Evolutionary conservation across 306 rosid species (phyloP).

Genomic region (Quercus variabilis): DNA sequence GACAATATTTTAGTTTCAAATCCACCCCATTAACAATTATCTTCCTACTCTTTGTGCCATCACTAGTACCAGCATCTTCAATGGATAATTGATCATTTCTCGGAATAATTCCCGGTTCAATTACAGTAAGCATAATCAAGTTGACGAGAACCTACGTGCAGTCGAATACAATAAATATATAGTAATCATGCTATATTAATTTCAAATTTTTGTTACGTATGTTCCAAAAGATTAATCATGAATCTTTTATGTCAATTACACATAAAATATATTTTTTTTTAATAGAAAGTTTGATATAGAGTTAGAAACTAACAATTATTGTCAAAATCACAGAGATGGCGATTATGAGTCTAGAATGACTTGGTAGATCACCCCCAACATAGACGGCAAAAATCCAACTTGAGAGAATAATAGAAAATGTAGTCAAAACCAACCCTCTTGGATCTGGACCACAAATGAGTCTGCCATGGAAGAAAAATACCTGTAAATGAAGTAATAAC

Average conservation of each 20-base stretch:
- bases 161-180: background rate
- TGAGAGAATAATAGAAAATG: constrained; percentile 29
- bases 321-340: constrained; percentile 15
- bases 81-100: constrained; percentile 19
- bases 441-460: constrained; percentile 36
- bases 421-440: constrained; percentile 28
- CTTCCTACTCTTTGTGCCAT: constrained; percentile 14
- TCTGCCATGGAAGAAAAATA: constrained; percentile 39
- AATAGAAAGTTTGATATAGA: too few species aligned
- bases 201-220: too few species aligned
- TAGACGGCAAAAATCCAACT: constrained; percentile 32
- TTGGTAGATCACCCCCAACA: constrained; percentile 25
- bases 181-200: background rate
- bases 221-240: too few species aligned
- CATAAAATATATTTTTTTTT: too few species aligned
- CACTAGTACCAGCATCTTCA: background rate
- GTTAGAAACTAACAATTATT: constrained; percentile 15
- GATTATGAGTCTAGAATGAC: constrained; percentile 18
- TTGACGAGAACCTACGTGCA: constrained; percentile 38
- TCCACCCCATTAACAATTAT: constrained; percentile 23
- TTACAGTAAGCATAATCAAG: constrained; percentile 20
- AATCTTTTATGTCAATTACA: too few species aligned
- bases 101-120: constrained; percentile 37
- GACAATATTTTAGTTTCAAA: constrained; percentile 29
- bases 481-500: constrained; percentile 1